These are phyloP conservation scores for Trichoderma endophyticum DNA, from an alignment of 2,329 filamentous ascomycete genomes.

Conservation along the genomic window DNA sequence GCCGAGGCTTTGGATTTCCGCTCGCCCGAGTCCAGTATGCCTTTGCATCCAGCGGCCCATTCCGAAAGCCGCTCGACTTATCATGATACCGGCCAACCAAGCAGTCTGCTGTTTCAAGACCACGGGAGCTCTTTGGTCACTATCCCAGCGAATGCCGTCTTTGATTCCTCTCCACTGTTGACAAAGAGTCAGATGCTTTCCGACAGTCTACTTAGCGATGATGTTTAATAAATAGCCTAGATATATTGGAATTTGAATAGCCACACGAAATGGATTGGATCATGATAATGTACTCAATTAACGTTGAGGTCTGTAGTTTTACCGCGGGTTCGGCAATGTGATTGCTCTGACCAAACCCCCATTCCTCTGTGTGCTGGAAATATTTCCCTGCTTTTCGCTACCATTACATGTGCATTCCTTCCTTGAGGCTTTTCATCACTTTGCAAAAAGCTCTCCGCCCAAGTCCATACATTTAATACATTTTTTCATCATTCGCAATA, in stretches of 20 bases:
- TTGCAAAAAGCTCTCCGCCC: background rate
- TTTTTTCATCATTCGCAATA: background rate
- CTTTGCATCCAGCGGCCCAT: background rate
- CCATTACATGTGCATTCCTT: background rate
- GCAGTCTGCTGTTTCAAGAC: conserved; percentile 29
- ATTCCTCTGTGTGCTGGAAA: background rate
- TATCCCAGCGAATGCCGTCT: conserved; percentile 19
- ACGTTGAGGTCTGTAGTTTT: background rate
- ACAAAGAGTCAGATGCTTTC: conserved; percentile 53
- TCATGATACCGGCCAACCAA: conserved; percentile 11
- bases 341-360: background rate
- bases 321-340: background rate
- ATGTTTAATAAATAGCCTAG: conserved; percentile 28
- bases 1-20: background rate
- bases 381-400: background rate
- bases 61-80: background rate
- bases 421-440: background rate
- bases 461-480: background rate
- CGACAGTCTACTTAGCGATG: conserved; percentile 42
- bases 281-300: background rate
- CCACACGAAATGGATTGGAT: conserved; percentile 19
- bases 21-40: background rate
- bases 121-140: conserved; percentile 23
- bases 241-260: conserved; percentile 39
- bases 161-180: conserved; percentile 44